phyloP scores from a whole-genome alignment of 192 early-diverging fungal genomes.

The Entomortierella chlamydospora region DNA sequence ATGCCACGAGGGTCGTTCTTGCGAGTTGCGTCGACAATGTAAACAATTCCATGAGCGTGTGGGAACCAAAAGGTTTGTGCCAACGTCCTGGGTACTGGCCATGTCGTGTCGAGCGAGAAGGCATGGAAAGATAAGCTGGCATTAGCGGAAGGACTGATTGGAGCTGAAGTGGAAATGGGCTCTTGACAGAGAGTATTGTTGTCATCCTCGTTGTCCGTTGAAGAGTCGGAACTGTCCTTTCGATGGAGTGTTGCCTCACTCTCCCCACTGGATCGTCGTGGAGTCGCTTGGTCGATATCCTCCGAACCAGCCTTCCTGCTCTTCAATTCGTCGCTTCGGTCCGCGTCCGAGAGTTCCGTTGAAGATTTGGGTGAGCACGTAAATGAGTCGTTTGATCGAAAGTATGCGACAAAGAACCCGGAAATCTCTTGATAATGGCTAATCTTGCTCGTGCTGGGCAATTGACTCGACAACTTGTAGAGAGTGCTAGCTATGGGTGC shows the following conservation, averaged over 20 bases:
- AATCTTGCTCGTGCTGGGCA: constrained; percentile 37
- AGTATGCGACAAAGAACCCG: constrained; percentile 52
- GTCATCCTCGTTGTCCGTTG: background rate
- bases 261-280: background rate
- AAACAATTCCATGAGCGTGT: constrained; percentile 43
- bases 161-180: background rate
- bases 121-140: constrained; percentile 44
- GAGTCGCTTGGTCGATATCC: background rate
- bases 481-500: constrained; percentile 46
- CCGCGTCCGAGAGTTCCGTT: background rate
- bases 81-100: constrained; percentile 42
- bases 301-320: background rate
- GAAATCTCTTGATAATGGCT: constrained; percentile 54
- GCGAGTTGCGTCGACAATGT: constrained; percentile 49
- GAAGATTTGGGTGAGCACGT: constrained; percentile 15
- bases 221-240: background rate
- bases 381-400: constrained; percentile 27
- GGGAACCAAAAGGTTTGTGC: constrained; percentile 53
- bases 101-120: constrained; percentile 52
- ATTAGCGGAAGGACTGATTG: constrained; percentile 10
- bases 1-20: constrained; percentile 50
- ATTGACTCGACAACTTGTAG: constrained; percentile 49
- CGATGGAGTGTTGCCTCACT: background rate
- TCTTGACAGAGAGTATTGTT: background rate
- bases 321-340: background rate